phyloP scores from a whole-genome alignment of 192 early-diverging fungal species.

The Backusella tuberculispora region DNA sequence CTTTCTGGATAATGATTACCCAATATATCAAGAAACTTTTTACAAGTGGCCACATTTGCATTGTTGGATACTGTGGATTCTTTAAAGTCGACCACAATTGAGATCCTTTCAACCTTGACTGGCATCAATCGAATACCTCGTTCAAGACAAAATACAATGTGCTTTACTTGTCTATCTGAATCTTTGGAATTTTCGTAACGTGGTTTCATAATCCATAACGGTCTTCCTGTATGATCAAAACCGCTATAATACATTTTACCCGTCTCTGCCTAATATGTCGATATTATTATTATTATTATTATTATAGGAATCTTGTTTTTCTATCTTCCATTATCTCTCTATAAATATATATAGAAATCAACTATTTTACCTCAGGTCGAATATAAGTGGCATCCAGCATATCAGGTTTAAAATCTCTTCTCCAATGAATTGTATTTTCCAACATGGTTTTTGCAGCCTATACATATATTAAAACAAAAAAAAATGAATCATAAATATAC shows the following conservation, averaged over 20 bases:
- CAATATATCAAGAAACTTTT: conserved; percentile 77
- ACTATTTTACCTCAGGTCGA: conserved; percentile 38
- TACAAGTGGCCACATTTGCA: conserved; percentile 73
- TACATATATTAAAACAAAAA: background rate
- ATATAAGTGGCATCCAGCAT: conserved; percentile 19
- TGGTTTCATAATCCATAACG: conserved; percentile 75
- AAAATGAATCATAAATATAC: background rate
- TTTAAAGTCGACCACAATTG: conserved; percentile 80
- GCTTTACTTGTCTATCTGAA: conserved; percentile 69
- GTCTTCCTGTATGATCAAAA: conserved; percentile 74
- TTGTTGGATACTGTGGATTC: conserved; percentile 61
- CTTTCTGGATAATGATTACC: conserved; percentile 89
- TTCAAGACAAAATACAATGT: conserved; percentile 85
- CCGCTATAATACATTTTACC: conserved; percentile 87
- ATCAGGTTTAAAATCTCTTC: conserved; percentile 29
- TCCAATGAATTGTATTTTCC: conserved; percentile 32
- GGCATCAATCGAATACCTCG: conserved; percentile 71
- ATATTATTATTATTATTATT: background rate
- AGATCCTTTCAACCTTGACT: conserved; percentile 70
- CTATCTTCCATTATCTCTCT: background rate
- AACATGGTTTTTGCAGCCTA: conserved; percentile 26
- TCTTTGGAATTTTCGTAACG: conserved; percentile 80
- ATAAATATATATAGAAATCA: background rate
- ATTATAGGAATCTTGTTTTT: background rate
- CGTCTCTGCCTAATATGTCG: conserved; percentile 34